These are phyloP conservation scores for Boeremia lycopersici DNA, from an alignment of 2,329 filamentous ascomycete species.

Conservation along the genomic window DNA sequence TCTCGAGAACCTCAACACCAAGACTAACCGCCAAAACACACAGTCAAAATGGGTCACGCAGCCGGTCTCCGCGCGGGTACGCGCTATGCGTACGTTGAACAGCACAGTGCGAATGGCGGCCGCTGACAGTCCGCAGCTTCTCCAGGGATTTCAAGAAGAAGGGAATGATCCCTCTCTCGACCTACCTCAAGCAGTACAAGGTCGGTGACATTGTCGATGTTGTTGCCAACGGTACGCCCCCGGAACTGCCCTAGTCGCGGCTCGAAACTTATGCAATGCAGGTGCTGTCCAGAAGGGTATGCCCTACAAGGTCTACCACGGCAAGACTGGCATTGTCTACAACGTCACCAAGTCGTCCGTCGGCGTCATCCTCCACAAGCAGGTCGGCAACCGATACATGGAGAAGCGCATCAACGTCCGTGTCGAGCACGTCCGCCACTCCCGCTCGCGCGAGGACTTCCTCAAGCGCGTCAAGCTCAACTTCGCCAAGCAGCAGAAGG, in stretches of 20 bases:
- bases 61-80: slow-evolving; percentile 54
- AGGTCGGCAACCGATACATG: slow-evolving; percentile 98
- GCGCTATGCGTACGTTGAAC: slow-evolving; percentile 48
- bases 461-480: slow-evolving; percentile 95
- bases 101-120: slow-evolving; percentile 8
- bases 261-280: slow-evolving; percentile 26
- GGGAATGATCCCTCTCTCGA: slow-evolving; percentile 90
- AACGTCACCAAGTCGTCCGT: slow-evolving; percentile 99
- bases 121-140: slow-evolving; percentile 60
- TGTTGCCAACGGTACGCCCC: slow-evolving; percentile 93
- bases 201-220: slow-evolving; percentile 99
- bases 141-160: slow-evolving; percentile 92
- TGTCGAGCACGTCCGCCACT: slow-evolving; percentile 94
- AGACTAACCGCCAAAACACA: slow-evolving; percentile 16
- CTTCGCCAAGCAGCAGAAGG: slow-evolving; percentile 88
- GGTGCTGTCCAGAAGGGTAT: slow-evolving; percentile 64
- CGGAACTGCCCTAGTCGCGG: slow-evolving; percentile 16
- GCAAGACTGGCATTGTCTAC: slow-evolving; percentile 93
- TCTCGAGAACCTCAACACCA: slow-evolving; percentile 5
- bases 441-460: slow-evolving; percentile 96
- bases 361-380: slow-evolving; percentile 96
- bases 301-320: slow-evolving; percentile 99
- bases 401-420: slow-evolving; percentile 99
- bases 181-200: slow-evolving; percentile 93
- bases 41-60: slow-evolving; percentile 54